Evolutionary conservation across 1,139 yeast species (phyloP), one percentile per base, ranked within the genome.

Genomic region (Pichia sp.): DNA sequence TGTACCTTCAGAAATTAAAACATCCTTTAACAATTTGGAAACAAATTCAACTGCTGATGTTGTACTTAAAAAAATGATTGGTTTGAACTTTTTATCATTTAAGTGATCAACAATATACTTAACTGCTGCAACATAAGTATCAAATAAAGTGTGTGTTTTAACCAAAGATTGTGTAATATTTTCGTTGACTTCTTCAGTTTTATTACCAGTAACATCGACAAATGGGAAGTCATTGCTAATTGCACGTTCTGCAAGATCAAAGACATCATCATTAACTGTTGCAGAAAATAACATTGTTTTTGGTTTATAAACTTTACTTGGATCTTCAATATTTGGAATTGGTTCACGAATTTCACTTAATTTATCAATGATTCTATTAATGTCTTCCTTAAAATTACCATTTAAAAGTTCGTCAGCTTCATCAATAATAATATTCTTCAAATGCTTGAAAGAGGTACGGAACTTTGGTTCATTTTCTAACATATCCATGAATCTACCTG

Each of bases 341-440:
- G 56, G 64, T 16, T 57, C 59, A 51, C 74, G 77, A 34, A 74
- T 60, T 1, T 60, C 60, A 47, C 71, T 73, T 53, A 84, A 68
- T 35, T 65, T 64, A 13, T 68, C 68, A 46, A 84, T 73, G 51
- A 87, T 83, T 39, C 71, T 68, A 49, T 74, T 72, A 51, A 88
- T 69, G 51, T 79, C 82, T 44, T 74, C 78, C 59, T 78, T 80
- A 63, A 88, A 88, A 15, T 94, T 94, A 53, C 79, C 80, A 63
- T 84, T 92, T 55, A 87, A 70, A 45, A 87, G 68, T 60, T 92
- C 76, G 66, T 87, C 96, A 43, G 96, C 96, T 70, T 89, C 97
- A 65, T 89, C 97, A 55, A 87, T 78, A 34, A 88, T 83, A 56
- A 87, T 73, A 58, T 81, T 78, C 51, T 76, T 73, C 46, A 90